Percentiles rank a stretch among this genome's conserved stretches.
Conservation (phyloP, 2,329 filamentous ascomycete genomes). For the Plectosphaerella sp. region DNA sequence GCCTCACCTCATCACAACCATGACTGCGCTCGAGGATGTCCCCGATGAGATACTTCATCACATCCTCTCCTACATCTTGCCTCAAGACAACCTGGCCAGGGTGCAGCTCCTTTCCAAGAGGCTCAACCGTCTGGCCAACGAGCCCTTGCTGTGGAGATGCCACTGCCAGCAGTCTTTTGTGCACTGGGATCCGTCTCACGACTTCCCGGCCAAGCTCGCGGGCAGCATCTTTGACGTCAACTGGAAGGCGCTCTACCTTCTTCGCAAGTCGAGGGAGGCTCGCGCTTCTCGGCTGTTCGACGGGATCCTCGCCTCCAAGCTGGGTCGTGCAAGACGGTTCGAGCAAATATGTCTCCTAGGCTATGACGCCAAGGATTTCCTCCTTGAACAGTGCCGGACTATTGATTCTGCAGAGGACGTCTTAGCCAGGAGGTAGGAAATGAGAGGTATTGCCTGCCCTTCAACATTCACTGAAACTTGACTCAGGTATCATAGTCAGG, state of each 20-base stretch:
- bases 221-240: constrained; percentile 51
- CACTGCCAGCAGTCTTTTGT: constrained; percentile 67
- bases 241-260: constrained; percentile 70
- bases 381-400: constrained; percentile 61
- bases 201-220: constrained; percentile 51
- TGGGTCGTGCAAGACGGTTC: constrained; percentile 64
- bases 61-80: constrained; percentile 63
- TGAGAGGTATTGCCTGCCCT: constrained; percentile 1
- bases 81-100: constrained; percentile 44
- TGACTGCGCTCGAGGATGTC: constrained; percentile 41
- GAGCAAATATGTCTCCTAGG: constrained; percentile 68
- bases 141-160: constrained; percentile 73
- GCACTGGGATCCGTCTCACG: constrained; percentile 69
- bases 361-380: constrained; percentile 84
- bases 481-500: constrained; percentile 67
- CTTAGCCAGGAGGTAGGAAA: constrained; percentile 61
- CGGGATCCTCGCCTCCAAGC: constrained; percentile 65
- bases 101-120: constrained; percentile 56
- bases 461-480: constrained; percentile 9
- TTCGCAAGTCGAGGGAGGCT: constrained; percentile 48
- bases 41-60: constrained; percentile 84
- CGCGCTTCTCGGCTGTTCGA: constrained; percentile 55
- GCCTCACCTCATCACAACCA: constrained; percentile 9
- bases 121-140: constrained; percentile 61
- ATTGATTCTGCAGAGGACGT: constrained; percentile 64